Base-by-base conservation (phyloP, 2,329 filamentous ascomycete genomes). In the Scedosporium minutisporum region DNA sequence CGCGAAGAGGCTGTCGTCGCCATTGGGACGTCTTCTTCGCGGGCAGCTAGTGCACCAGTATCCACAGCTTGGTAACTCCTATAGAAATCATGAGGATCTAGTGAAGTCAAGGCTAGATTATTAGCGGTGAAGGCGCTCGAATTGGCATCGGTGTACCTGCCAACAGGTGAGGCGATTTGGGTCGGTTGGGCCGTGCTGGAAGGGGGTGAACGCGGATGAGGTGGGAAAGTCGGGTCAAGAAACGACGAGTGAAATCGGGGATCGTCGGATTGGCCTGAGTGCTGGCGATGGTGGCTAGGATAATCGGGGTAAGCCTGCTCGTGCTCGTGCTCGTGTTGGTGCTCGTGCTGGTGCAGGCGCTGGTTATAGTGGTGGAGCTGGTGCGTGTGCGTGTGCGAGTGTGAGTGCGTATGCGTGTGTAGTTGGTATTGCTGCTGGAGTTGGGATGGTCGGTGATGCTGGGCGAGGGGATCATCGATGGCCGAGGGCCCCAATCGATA, bases 51-150 rank as follows among this genome's bases (percentile, higher is more conserved):
- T 69, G 60, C 72, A 70, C 66, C 67, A 67, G 68, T 71, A 72
- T 75, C 73, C 62, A 72, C 69, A 68, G 71, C 72, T 68, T 74
- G 75, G 69, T 80, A 81, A 70, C 75, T 77, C 67, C 77, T 78
- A 73, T 84, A 84, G 72, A 82, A 84, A 70, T 81, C 76, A 77
- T 82, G 80, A 67, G 81, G 80, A 68, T 82, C 77, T 73, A 78
- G 70, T 68, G 76, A 65, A 68, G 74, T 74, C 70, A 73, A 70
- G 66, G 72, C 73, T 76, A 77, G 73, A 62, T 73, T 58, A 60
- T 60, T 70, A 62, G 69, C 65, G 62, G 67, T 67, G 58, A 66
- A 64, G 62, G 66, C 65, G 63, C 65, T 67, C 65, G 66, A 66
- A 66, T 69, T 67, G 63, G 69, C 58, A 60, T 67, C 64, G 57